These are phyloP conservation scores for Guadua angustifolia DNA, from an alignment of 176 grass and related monocot genomes.

Conservation along the genomic window DNA sequence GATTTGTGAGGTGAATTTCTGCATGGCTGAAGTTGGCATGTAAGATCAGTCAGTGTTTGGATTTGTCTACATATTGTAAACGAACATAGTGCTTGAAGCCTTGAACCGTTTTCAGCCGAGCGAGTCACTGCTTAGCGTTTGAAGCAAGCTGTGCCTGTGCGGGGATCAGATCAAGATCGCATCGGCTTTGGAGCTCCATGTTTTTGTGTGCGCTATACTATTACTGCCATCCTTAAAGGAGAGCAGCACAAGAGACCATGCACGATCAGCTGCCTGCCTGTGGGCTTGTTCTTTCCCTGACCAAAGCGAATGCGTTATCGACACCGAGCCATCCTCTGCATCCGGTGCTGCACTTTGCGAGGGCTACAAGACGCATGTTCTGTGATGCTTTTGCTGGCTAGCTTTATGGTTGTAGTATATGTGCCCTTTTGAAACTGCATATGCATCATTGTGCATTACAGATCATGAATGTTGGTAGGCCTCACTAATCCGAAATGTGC, in stretches of 20 bases:
- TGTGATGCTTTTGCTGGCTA: conserved; percentile 46
- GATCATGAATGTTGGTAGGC: conserved; percentile 41
- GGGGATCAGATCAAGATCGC: conserved; percentile 35
- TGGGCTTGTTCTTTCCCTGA: conserved; percentile 4
- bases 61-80: not conserved
- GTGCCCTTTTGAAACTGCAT: conserved; percentile 37
- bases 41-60: not conserved
- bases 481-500: not conserved
- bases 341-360: conserved; percentile 38
- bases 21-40: not conserved
- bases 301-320: conserved; percentile 29
- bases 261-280: conserved; percentile 1
- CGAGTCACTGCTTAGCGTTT: not conserved
- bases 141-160: not conserved
- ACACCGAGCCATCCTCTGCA: conserved; percentile 23
- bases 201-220: not conserved
- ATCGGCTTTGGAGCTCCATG: conserved; percentile 31
- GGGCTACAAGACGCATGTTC: conserved; percentile 53
- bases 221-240: not conserved
- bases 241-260: conserved; percentile 35
- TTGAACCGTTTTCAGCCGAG: not conserved
- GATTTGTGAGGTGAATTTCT: not conserved
- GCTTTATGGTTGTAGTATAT: conserved; percentile 31
- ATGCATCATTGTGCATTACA: conserved; percentile 40
- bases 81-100: not conserved